Base-by-base conservation (phyloP, 2,329 filamentous ascomycete genomes). In the Ophiosphaerella korrae region DNA sequence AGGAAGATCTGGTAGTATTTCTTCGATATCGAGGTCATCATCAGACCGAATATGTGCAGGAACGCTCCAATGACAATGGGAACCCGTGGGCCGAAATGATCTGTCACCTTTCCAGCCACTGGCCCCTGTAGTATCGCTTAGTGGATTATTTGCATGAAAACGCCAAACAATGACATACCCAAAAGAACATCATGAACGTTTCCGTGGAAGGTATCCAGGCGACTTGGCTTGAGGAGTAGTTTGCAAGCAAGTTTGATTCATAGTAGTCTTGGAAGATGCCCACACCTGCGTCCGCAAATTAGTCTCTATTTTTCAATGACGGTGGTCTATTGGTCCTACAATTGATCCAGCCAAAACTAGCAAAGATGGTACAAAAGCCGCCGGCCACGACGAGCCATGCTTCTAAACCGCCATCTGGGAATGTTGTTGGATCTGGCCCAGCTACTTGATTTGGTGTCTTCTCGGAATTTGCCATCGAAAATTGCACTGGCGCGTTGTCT, bases 1-100 rank as follows among this genome's bases (percentile, higher is more conserved):
- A 83, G 77, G 36, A 82, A 60, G 7, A 80, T 74, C 41, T 81
- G 78, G 50, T 78, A 81, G 62, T 80, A 81, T 40, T 79, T 48
- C 3, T 72, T 78, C 26, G 73, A 84, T 54, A 86, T 63, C 2
- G 77, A 80, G 0, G 80, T 74, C 81, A 85, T 84, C 80, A 86
- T 84, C 2, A 86, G 58, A 1, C 81, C 79, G 46, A 85, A 80
- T 7, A 86, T 77, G 38, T 83, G 78, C 8, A 53, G 75, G 61
- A 29, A 80, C 74, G 51, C 44, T 12, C 40, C 37, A 5, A 38
- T 14, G 26, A 29, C 26, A 16, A 39, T 45, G n/a, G 24, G 41
- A 21, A 83, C 77, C 9, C 87, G 53, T 0, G 83, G 82, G 6
- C 35, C 48, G 3, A 7, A 42, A 8, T 12, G 0, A 75, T 63